Evolutionary conservation across 2,329 filamentous ascomycete genomes (phyloP), one percentile per base, ranked within the genome.

Genomic region (Septoria petroselini): DNA sequence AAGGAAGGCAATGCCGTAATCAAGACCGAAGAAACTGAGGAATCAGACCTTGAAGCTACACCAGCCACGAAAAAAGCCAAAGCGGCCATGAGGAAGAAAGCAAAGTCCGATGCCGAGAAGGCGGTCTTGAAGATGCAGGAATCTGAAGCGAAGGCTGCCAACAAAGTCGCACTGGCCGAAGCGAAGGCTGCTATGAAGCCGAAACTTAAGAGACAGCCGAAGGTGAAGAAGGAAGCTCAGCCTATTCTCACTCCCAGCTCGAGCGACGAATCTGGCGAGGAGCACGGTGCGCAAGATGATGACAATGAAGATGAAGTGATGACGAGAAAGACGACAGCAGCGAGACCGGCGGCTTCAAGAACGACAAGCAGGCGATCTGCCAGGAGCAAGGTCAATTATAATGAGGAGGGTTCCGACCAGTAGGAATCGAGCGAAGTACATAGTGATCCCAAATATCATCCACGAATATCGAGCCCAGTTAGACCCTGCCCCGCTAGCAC

Each of bases 21-120:
- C 6, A 59, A 58, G 31, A 45, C 43, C 19, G 58, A 62, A 27
- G 58, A 60, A 39, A 54, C 57, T 27, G 62, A 63, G 39, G 62
- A 64, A 18, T 65, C 63, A 14, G 67, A 68, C 30, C 59, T 66
- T 17, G 60, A 63, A 34, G 67, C 66, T 19, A 68, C 65, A 18
- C 66, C 66, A 25, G 69, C 65, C 15, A 72, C 69, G 53, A 73
- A 73, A 58, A 67, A 64, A 44, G 64, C 67, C 19, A 73, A 70
- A 59, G 70, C 59, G 25, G 60, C 61, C 0, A 59, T 64, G 54
- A 60, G 56, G 17, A 58, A 59, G 45, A 62, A 62, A 30, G 53
- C 51, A 18, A 57, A 56, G 27, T 51, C 56, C 2, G 53, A 58
- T 30, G 53, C 57, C 1, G 52, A 57, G n/a, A 63, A 62, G 37